phyloP scores from a whole-genome alignment of 805 yeast species.

The Saturnispora sanitii region DNA sequence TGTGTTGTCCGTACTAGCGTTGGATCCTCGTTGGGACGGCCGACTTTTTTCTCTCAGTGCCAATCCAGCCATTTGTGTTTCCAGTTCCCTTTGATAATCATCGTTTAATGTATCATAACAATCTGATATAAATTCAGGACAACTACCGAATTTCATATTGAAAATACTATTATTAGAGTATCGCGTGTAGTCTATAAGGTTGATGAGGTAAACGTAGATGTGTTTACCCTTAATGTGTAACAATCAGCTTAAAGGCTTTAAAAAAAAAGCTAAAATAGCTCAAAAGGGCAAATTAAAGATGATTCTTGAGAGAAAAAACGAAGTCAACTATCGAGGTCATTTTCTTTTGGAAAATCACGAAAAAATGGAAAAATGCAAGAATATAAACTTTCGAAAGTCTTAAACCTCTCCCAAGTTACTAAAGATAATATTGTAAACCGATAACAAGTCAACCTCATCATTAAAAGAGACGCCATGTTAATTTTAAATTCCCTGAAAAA shows the following conservation, averaged over 20 bases:
- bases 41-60: background rate
- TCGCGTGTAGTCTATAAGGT: too few species aligned
- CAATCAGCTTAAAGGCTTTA: background rate
- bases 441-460: too few species aligned
- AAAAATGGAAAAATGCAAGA: too few species aligned
- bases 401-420: too few species aligned
- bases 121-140: constrained; percentile 9
- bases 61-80: background rate
- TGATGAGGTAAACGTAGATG: too few species aligned
- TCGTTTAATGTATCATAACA: constrained; percentile 4
- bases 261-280: too few species aligned
- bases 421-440: too few species aligned
- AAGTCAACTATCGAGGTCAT: background rate
- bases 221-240: background rate
- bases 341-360: background rate
- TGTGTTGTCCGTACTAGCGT: constrained; percentile 5
- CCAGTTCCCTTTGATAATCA: background rate
- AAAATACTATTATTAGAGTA: background rate
- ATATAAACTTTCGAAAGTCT: too few species aligned
- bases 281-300: background rate
- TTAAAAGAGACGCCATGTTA: too few species aligned
- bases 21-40: constrained; percentile 4
- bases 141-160: constrained; percentile 6
- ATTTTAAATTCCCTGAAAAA: background rate
- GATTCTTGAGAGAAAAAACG: background rate